Conservation (phyloP, 495 filamentous ascomycete species). For the Tirmania nivea region DNA sequence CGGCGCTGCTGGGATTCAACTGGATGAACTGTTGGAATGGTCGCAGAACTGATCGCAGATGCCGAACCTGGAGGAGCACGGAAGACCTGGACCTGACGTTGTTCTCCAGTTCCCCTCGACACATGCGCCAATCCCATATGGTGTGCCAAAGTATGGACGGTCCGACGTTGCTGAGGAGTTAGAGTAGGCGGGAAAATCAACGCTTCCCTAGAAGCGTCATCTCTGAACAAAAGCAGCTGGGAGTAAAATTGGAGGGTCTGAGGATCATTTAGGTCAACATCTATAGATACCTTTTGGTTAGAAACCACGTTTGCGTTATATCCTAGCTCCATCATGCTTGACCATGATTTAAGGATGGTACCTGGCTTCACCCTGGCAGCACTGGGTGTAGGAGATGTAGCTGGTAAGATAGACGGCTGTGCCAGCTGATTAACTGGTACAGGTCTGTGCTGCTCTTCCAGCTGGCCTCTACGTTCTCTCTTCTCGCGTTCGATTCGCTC, state of each 20-base stretch:
- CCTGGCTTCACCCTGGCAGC: background rate
- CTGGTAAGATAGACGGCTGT: slow-evolving; percentile 29
- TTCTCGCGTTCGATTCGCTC: slow-evolving; percentile 96
- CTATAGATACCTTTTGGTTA: slow-evolving; percentile 5
- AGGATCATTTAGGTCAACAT: slow-evolving; percentile 77
- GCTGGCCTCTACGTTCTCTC: slow-evolving; percentile 81
- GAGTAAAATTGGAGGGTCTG: slow-evolving; percentile 71
- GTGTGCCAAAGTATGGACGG: slow-evolving; percentile 83
- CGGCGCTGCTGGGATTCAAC: slow-evolving; percentile 50
- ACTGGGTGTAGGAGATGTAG: slow-evolving; percentile 48
- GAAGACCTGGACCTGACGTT: slow-evolving; percentile 73
- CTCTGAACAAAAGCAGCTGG: slow-evolving; percentile 71
- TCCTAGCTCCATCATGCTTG: background rate
- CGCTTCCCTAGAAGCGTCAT: slow-evolving; percentile 50
- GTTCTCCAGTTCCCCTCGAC: slow-evolving; percentile 66
- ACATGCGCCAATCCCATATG: slow-evolving; percentile 79
- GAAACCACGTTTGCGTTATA: background rate
- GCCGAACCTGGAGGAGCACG: slow-evolving; percentile 29
- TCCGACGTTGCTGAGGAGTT: slow-evolving; percentile 61
- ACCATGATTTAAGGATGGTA: background rate
- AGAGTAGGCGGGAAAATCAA: slow-evolving; percentile 63
- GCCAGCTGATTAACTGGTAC: slow-evolving; percentile 25
- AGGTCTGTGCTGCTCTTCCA: slow-evolving; percentile 87
- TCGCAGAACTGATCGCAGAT: slow-evolving; percentile 40
- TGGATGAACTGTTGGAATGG: slow-evolving; percentile 32